Base-by-base conservation (phyloP, 805 yeast species). In the Metschnikowia bowlesiae region DNA sequence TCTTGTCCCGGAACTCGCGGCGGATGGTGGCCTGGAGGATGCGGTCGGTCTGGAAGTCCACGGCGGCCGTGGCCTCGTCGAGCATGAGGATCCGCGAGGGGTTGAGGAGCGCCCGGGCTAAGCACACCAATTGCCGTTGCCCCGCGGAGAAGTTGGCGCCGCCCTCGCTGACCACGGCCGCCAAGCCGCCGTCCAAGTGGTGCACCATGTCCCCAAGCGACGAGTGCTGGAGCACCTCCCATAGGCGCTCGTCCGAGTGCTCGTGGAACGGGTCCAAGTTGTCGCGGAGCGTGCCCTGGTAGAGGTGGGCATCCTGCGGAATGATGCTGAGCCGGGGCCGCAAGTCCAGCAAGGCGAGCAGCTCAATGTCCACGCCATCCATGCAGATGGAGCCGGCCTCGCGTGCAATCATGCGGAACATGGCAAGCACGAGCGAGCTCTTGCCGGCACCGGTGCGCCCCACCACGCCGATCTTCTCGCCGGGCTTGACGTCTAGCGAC, bases 381-480 rank as follows among this genome's bases (percentile, higher is more conserved):
- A 63, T 57, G 33, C 31, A 39, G 39, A 63, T 63, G 9, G 48
- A 16, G 14, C 67, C 67, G 1, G 45, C 52, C 0, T 39, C 54
- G 0, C 65, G 56, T 3, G 59, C 56, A 29, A 63, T 60, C 48
- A 63, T 63, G 14, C 67, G 54, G 53, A 62, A 63, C 9, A 63
- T 53, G 1, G 66, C 59, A 39, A 63, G 52, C 13, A 64, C 64
- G 38, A 63, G 55, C 22, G 66, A 62, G 33, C 64, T 60, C 43
- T 63, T 56, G 2, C 73, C 71, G 4, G 85, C 81, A 8, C 77
- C 78, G 65, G 98, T 91, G 64, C 98, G 80, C 28, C 98, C 98
- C 50, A 92, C 97, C 67, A 91, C 90, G 54, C 98, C 98, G 62
- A 91, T 76, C 67, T 92, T 92, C 65, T 92, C 97, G 50, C 79